Evolutionary conservation across 495 filamentous ascomycete species (phyloP), one percentile per base, ranked within the genome.

Genomic region (Choiromyces venosus): DNA sequence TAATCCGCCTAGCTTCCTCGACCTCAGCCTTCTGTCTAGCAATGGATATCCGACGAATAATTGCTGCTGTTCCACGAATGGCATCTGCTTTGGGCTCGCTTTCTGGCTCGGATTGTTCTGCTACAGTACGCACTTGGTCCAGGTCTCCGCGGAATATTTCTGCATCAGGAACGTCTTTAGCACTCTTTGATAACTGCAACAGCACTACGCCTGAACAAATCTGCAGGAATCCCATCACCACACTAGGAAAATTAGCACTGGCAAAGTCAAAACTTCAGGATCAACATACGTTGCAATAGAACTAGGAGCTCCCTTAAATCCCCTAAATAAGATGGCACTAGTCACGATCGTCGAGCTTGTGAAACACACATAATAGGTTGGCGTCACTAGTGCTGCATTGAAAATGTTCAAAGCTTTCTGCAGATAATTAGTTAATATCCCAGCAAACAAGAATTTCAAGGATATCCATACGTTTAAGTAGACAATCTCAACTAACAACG

Each of bases 321-420:
- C 95, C 73, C 89, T 91, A 82, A 99, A 99, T 21, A 99, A 85
- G 35, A 99, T 88, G 9, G 94, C 92, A 0, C 93, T 97, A 10
- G 93, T 94, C 73, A 98, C 88, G 76, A 99, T 97, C 5, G 95
- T 99, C 21, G 92, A 89, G 78, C 89, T 95, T 65, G 95, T 99
- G 82, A 99, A 99, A 85, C 92, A 93, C 74, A 99, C 95, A 81
- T 99, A 99, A 83, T 99, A 99, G 5, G 95, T 99, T 0, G 95
- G 95, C 0, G 95, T 99, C 69, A 99, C 95, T 72, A 99, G 87
- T 1, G 95, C 95, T 38, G 95, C 96, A 80, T 99, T 99, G 86
- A 95, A 99, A 66, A 99, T 79, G 82, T 99, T 99, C 56, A 99
- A 87, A 25, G 95, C 95, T 97, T 99, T 99, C 95, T 99, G 83